A percentile compares a stretch with the other conserved stretches of the same genome.
Conservation (phyloP, 495 filamentous ascomycete genomes). For the Podospora conica region DNA sequence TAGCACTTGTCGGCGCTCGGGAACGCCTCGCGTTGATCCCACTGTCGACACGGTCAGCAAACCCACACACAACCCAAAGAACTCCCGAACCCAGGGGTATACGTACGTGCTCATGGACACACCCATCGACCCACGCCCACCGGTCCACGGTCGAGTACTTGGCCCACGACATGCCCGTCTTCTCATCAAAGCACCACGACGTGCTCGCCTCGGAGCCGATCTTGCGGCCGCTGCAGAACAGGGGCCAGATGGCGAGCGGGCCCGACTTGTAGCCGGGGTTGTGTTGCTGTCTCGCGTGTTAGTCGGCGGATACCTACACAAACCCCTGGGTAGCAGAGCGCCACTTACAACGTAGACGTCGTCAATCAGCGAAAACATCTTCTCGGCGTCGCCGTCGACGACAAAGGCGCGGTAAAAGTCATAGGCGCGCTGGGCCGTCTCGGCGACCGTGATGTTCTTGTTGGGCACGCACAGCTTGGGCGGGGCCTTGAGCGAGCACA, state of each 20-base stretch:
- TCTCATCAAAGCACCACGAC: slow-evolving; percentile 39
- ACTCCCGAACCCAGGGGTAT: background rate
- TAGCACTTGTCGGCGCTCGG: background rate
- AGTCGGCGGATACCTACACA: background rate
- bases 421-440: slow-evolving; percentile 41
- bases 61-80: background rate
- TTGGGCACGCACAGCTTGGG: slow-evolving; percentile 38
- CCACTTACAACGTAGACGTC: slow-evolving; percentile 31
- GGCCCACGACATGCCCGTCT: slow-evolving; percentile 45
- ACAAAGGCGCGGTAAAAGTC: slow-evolving; percentile 46
- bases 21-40: slow-evolving; percentile 3
- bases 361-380: slow-evolving; percentile 45
- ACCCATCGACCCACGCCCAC: slow-evolving; percentile 43
- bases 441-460: slow-evolving; percentile 34
- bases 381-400: slow-evolving; percentile 40
- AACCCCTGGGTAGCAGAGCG: background rate
- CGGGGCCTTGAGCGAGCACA: slow-evolving; percentile 36
- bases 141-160: slow-evolving; percentile 38
- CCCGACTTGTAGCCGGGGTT: slow-evolving; percentile 37
- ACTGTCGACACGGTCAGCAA: background rate
- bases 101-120: slow-evolving; percentile 45
- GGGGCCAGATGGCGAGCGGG: slow-evolving; percentile 35
- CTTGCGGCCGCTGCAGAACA: slow-evolving; percentile 39
- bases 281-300: slow-evolving; percentile 34
- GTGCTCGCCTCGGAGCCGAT: slow-evolving; percentile 37